Base-by-base conservation (phyloP, 1,139 yeast genomes). In the Scheffersomyces cryptocercus region DNA sequence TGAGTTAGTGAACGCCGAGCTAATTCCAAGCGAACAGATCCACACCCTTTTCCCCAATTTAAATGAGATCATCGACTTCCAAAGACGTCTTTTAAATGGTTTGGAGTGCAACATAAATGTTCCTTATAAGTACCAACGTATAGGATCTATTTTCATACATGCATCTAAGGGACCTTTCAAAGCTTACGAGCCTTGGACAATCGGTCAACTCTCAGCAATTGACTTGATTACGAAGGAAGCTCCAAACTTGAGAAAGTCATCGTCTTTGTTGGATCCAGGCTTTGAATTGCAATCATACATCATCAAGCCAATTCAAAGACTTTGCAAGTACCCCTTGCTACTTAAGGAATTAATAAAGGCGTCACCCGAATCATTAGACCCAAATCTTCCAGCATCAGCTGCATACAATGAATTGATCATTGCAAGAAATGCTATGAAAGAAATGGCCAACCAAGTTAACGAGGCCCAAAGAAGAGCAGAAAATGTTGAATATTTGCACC, bases 401-500 rank as follows among this genome's bases (percentile, higher is more conserved):
- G 77, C 80, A 47, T 83, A 81, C 53, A 80, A 77, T 46, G 98
- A 91, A 62, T 70, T 91, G 37, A 67, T 78, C 31, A 67, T 78
- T 41, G 97, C 97, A 2, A 71, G 81, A 44, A 81, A 81, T 37
- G 83, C 91, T 30, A 70, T 73, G 74, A 70, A 67, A 43, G 78
- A 73, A 50, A 73, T 91, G 52, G 96, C 97, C n/a, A 79, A 81
- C 52, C 84, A 82, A 55, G 95, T 93, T 31, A 93, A 93, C 67
- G 99, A 93, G 64, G 91, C 96, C 10, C 97, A 91, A 67, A 80
- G 99, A 65, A 76, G 90, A 52, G 85, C 95, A 1, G 99, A 93
- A 62, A 95, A 93, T 64, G 80, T 84, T 37, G 87, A 84, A 46
- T 78, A 82, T 38, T 74, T 88, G 38, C 82, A 80, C 52, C 86